Evolutionary conservation across 768 basidiomycete species (phyloP).

Genomic region (Auricularia auricula-judae): DNA sequence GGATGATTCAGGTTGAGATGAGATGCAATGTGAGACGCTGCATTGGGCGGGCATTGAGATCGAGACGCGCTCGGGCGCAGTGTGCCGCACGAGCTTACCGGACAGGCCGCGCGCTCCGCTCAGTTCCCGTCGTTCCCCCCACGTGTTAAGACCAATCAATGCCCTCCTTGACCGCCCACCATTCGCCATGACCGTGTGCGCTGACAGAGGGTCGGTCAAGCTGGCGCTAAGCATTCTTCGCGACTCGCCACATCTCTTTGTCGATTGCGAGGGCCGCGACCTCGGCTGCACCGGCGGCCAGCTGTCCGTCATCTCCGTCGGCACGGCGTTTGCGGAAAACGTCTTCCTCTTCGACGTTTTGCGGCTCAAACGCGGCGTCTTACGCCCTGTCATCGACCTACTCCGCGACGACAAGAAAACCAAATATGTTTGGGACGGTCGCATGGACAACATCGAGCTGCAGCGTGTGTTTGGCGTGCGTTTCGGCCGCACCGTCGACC

Average conservation of each 20-base stretch:
- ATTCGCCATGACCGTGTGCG: background rate
- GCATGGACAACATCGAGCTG: slow-evolving; percentile 30
- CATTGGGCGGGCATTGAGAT: background rate
- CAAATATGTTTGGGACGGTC: slow-evolving; percentile 34
- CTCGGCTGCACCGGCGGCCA: slow-evolving; percentile 21
- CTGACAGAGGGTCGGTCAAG: background rate
- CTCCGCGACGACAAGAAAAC: slow-evolving; percentile 19
- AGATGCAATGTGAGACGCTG: too few species aligned
- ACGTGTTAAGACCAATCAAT: background rate
- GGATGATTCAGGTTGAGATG: too few species aligned
- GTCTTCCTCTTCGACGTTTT: slow-evolving; percentile 29
- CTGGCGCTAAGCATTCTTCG: slow-evolving; percentile 7
- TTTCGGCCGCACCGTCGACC: slow-evolving; percentile 25
- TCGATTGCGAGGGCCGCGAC: slow-evolving; percentile 31
- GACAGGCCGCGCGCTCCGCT: background rate
- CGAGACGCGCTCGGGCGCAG: background rate
- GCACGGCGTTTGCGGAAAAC: slow-evolving; percentile 19
- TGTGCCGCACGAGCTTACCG: background rate
- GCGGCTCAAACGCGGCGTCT: slow-evolving; percentile 7
- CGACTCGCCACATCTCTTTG: slow-evolving; percentile 12
- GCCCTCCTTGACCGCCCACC: background rate
- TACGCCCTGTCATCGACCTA: slow-evolving; percentile 18
- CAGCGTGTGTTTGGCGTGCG: slow-evolving; percentile 16
- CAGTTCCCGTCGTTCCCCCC: background rate
- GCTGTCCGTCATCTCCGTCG: slow-evolving; percentile 27